Conservation (phyloP, 2,329 filamentous ascomycete genomes). For the Ceratocystis alfenasii region DNA sequence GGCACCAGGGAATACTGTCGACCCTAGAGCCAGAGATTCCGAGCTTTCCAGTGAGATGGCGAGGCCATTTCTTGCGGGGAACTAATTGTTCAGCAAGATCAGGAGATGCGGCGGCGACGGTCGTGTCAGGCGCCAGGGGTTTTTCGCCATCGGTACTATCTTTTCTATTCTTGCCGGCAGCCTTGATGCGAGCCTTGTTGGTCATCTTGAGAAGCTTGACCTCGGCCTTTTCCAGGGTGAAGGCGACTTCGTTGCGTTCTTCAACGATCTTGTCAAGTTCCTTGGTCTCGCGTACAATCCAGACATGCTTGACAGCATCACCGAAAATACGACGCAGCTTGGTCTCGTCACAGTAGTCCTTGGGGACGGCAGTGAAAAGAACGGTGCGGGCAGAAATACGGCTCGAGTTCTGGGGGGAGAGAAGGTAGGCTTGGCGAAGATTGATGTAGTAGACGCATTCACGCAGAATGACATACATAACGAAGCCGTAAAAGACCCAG, state of each 20-base stretch:
- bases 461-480: constrained; percentile 77
- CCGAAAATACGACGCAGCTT: constrained; percentile 73
- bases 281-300: constrained; percentile 67
- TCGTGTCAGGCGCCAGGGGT: constrained; percentile 41
- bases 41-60: constrained; percentile 50
- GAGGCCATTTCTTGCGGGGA: constrained; percentile 53
- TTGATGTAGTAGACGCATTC: constrained; percentile 90
- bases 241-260: constrained; percentile 66
- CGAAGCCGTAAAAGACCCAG: constrained; percentile 76
- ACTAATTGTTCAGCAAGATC: constrained; percentile 53
- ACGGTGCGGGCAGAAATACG: constrained; percentile 85
- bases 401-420: constrained; percentile 71
- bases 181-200: constrained; percentile 58
- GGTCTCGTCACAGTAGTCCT: constrained; percentile 63
- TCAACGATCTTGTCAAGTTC: constrained; percentile 71
- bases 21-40: constrained; percentile 56
- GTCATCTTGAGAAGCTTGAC: constrained; percentile 71
- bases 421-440: constrained; percentile 78
- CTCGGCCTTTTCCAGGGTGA: constrained; percentile 76
- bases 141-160: constrained; percentile 31
- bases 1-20: constrained; percentile 78
- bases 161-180: constrained; percentile 45
- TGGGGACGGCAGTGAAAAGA: constrained; percentile 74
- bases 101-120: constrained; percentile 3
- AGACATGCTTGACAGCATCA: constrained; percentile 66